Percentiles rank a stretch among this genome's conserved stretches.
These are phyloP conservation scores for Hydnomerulius pinastri DNA, from an alignment of 768 basidiomycete genomes.

Conservation along the genomic window DNA sequence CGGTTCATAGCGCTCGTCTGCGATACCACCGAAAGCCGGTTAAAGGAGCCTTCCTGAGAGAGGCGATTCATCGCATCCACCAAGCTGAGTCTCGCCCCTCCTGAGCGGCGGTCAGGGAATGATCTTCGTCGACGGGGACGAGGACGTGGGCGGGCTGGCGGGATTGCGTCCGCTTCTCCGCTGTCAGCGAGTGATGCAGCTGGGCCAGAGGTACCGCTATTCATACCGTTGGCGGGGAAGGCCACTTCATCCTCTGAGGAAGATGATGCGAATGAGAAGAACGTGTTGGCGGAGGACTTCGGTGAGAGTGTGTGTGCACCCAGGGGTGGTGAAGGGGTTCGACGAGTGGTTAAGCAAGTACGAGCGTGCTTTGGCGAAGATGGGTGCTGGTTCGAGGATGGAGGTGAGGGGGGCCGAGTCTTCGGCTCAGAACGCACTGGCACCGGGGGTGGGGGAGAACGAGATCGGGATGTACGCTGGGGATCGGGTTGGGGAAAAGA, in stretches of 20 bases:
- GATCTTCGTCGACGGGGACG: slow-evolving; percentile 24
- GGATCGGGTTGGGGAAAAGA: neutral
- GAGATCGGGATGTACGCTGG: slow-evolving; percentile 4
- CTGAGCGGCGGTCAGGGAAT: slow-evolving; percentile 25
- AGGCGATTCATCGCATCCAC: slow-evolving; percentile 29
- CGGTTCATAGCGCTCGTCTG: slow-evolving; percentile 15
- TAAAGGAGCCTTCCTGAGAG: slow-evolving; percentile 18
- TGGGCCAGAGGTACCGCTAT: neutral
- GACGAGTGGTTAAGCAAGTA: slow-evolving; percentile 20
- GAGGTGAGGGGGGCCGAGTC: neutral
- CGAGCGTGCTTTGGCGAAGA: slow-evolving; percentile 10
- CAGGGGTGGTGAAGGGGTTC: slow-evolving; percentile 13
- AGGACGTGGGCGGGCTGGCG: slow-evolving; percentile 15
- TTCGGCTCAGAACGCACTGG: neutral
- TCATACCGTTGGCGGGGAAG: neutral
- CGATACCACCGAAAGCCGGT: slow-evolving; percentile 2
- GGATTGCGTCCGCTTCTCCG: neutral
- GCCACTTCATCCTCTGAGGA: slow-evolving; percentile 17
- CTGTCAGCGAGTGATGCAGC: neutral
- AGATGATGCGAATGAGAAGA: slow-evolving; percentile 21
- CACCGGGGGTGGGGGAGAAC: slow-evolving; percentile 15
- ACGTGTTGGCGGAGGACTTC: slow-evolving; percentile 29
- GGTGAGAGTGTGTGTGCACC: slow-evolving; percentile 21
- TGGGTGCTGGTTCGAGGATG: neutral
- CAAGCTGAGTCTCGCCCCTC: slow-evolving; percentile 24